These are phyloP conservation scores for Porphyrellus cyaneotinctus DNA, from an alignment of 768 basidiomycete genomes.

Conservation along the genomic window DNA sequence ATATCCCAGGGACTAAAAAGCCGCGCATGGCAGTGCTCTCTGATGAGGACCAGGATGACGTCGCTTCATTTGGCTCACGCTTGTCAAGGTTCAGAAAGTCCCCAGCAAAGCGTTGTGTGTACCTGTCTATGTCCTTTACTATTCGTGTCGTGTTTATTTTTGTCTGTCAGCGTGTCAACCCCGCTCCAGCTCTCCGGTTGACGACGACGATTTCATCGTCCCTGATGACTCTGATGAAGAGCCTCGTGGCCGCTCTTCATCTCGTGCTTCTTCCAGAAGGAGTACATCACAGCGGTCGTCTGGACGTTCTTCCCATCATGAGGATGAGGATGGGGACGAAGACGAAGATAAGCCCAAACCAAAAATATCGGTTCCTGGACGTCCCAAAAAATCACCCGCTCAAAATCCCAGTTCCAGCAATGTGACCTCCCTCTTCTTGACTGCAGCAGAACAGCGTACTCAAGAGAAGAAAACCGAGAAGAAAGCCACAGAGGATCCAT, in stretches of 20 bases:
- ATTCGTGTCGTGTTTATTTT: constrained; percentile 7
- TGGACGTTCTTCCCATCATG: constrained; percentile 32
- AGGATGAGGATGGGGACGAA: constrained; percentile 36
- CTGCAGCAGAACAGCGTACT: constrained; percentile 75
- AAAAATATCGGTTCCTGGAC: constrained; percentile 36
- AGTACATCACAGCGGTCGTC: constrained; percentile 33
- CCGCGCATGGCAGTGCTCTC: constrained; percentile 52
- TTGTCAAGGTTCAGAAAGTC: constrained; percentile 67
- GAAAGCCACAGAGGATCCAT: constrained; percentile 73
- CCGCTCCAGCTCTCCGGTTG: constrained; percentile 39
- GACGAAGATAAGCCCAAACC: constrained; percentile 34
- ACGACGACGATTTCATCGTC: constrained; percentile 72
- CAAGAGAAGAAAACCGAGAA: constrained; percentile 80
- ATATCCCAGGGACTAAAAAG: constrained; percentile 51
- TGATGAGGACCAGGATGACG: constrained; percentile 43
- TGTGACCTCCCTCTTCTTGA: constrained; percentile 54
- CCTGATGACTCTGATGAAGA: constrained; percentile 63
- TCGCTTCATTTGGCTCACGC: constrained; percentile 51
- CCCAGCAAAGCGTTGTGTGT: constrained; percentile 50
- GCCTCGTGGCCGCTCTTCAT: constrained; percentile 43
- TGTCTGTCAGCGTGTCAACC: constrained; percentile 38
- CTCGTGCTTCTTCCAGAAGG: constrained; percentile 46
- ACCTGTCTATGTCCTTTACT: background rate
- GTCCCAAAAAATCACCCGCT: constrained; percentile 31
- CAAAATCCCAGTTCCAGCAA: constrained; percentile 30